A percentile compares a stretch with the other conserved stretches of the same genome.
phyloP scores from a whole-genome alignment of 2,329 filamentous ascomycete species.

The Westerdykella ornata region DNA sequence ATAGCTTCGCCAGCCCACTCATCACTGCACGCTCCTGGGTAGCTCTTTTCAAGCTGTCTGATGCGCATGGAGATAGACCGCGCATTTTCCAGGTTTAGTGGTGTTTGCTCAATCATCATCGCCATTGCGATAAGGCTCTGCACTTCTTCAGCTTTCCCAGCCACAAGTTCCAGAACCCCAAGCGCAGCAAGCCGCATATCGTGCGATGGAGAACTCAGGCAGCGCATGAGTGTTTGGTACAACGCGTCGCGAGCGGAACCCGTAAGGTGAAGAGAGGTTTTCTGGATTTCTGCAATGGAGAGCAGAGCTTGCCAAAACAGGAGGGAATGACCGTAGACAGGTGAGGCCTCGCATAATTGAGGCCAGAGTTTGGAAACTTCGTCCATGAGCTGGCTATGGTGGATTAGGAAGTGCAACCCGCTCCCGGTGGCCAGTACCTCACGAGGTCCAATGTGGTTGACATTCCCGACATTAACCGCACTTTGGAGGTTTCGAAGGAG shows the following conservation, averaged over 20 bases:
- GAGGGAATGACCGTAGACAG: slow-evolving; percentile 54
- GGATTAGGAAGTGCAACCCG: slow-evolving; percentile 66
- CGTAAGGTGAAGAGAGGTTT: slow-evolving; percentile 45
- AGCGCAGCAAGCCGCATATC: slow-evolving; percentile 67
- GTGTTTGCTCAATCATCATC: slow-evolving; percentile 71
- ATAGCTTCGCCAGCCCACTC: slow-evolving; percentile 66
- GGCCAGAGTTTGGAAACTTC: slow-evolving; percentile 51
- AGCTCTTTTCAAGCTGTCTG: slow-evolving; percentile 64
- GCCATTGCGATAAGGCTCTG: slow-evolving; percentile 56
- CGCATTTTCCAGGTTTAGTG: slow-evolving; percentile 67
- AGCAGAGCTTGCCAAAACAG: slow-evolving; percentile 30
- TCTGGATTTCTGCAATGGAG: slow-evolving; percentile 60
- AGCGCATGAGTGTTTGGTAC: slow-evolving; percentile 59
- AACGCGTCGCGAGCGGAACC: slow-evolving; percentile 56
- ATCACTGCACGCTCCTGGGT: slow-evolving; percentile 52
- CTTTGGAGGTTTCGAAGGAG: slow-evolving; percentile 18
- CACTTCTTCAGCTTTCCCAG: slow-evolving; percentile 43
- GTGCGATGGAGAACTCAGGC: slow-evolving; percentile 69
- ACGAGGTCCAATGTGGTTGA: slow-evolving; percentile 3
- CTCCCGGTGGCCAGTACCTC: slow-evolving; percentile 62
- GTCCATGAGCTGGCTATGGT: slow-evolving; percentile 51
- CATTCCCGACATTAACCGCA: slow-evolving; percentile 9
- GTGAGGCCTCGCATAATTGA: slow-evolving; percentile 58
- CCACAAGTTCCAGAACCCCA: slow-evolving; percentile 60
- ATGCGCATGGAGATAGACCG: slow-evolving; percentile 79